Base-by-base conservation (phyloP, 2,329 filamentous ascomycete species). In the Didymella pinodella region DNA sequence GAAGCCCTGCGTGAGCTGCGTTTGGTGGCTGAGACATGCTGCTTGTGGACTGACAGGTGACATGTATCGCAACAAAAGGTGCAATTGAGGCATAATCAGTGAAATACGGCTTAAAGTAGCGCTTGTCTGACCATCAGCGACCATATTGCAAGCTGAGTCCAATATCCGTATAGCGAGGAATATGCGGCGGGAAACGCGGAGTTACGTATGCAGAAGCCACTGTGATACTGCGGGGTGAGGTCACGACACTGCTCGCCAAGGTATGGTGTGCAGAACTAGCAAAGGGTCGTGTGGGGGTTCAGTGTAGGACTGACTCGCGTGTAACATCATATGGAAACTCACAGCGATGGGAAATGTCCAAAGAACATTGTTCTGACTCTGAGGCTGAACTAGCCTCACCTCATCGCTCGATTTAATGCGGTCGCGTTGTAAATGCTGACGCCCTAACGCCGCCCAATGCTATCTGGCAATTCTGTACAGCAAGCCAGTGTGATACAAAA, bases 381-480 rank as follows among this genome's bases (percentile, higher is more conserved):
- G 20, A 28, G 28, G 25, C 10, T 28, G 25, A 12, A 44, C 20
- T 43, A 7, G 20, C 46, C 22, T 18, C 2, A 25, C 22, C 34
- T 31, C 20, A 36, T 43, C n/a, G 32, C 28, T 29, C 41, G 16
- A 59, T 54, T 8, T 46, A n/a, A 48, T 50, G 41, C 46, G 26
- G 25, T 49, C 38, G 50, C 25, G 52, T 47, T 44, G 52, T 46
- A 61, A 64, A 74, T 73, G 71, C 70, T 68, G 63, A 69, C 46
- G 31, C 50, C 59, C 41, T 29, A 67, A 70, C 69, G 47, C 71
- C 70, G 59, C 64, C 66, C 68, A 65, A 72, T 72, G 70, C 70
- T 44, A 65, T 31, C 12, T 52, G 36, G 43, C 29, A 22, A 48
- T 59, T 47, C 51, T 48, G 34, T 38, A 36, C 18, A 48, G 34